Evolutionary conservation across 1,139 yeast species (phyloP).

Genomic region (Candida labiduridarum): DNA sequence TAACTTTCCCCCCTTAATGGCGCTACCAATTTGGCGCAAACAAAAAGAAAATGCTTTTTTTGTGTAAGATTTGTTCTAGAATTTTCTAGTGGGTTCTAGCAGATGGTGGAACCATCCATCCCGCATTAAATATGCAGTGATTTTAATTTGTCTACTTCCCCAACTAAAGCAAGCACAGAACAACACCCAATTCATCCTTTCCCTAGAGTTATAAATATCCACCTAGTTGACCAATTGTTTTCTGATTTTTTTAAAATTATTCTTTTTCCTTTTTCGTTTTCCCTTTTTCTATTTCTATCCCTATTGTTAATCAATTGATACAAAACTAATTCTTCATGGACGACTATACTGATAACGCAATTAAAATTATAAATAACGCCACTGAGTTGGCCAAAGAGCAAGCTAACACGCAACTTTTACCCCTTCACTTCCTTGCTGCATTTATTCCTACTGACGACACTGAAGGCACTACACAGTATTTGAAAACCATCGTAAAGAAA

Average conservation of each 20-base stretch:
- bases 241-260: background rate
- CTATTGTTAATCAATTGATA: background rate
- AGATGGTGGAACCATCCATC: background rate
- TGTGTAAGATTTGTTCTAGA: slow-evolving; percentile 6
- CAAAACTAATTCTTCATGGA: slow-evolving; percentile 34
- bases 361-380: slow-evolving; percentile 77
- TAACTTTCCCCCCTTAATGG: background rate
- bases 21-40: background rate
- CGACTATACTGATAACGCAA: slow-evolving; percentile 91
- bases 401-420: slow-evolving; percentile 78
- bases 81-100: slow-evolving; percentile 5
- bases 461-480: slow-evolving; percentile 69
- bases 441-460: slow-evolving; percentile 71
- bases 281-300: background rate
- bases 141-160: too few species aligned
- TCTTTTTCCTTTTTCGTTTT: background rate
- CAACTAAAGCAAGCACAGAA: background rate
- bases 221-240: background rate
- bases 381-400: slow-evolving; percentile 82
- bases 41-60: background rate
- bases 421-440: slow-evolving; percentile 89
- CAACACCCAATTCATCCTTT: background rate
- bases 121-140: slow-evolving; percentile 1
- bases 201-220: slow-evolving; percentile 1
- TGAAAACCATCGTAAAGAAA: slow-evolving; percentile 83